A percentile compares a stretch with the other conserved stretches of the same genome.
These are phyloP conservation scores for Heritiera littoralis DNA, from an alignment of 345 rosid species.

Conservation along the genomic window DNA sequence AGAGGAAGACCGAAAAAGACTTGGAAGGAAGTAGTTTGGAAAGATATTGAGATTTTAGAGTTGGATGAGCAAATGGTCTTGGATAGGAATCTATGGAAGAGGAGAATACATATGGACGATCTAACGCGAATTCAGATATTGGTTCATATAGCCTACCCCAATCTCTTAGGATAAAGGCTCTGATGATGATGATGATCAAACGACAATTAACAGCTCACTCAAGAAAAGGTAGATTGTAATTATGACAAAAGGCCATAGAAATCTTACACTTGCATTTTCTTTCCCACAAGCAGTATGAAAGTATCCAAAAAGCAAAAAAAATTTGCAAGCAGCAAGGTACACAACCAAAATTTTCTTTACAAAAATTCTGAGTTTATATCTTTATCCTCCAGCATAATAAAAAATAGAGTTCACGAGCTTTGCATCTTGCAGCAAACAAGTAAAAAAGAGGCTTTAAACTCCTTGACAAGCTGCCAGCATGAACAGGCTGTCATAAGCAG, in stretches of 20 bases:
- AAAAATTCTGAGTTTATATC: neutral
- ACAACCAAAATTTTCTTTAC: neutral
- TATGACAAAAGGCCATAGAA: neutral
- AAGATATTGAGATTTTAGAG: no score
- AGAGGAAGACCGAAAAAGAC: no score
- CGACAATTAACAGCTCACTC: neutral
- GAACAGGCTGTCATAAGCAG: slow-evolving; percentile 8
- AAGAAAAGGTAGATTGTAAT: neutral
- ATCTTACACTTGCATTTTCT: neutral
- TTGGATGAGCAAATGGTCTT: no score
- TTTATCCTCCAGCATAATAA: neutral
- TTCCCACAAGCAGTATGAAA: neutral
- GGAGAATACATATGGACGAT: no score
- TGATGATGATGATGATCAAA: neutral
- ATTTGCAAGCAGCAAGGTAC: neutral
- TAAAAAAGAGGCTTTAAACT: neutral
- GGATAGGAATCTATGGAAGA: no score
- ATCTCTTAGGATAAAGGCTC: no score
- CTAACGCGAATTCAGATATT: no score
- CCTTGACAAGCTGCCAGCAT: neutral
- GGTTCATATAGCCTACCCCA: no score
- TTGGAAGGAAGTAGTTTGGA: no score
- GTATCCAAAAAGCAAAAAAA: neutral
- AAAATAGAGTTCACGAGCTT: neutral
- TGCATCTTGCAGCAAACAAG: neutral